Base-by-base conservation (phyloP, 2,329 filamentous ascomycete species). In the Claviceps pazoutovae region DNA sequence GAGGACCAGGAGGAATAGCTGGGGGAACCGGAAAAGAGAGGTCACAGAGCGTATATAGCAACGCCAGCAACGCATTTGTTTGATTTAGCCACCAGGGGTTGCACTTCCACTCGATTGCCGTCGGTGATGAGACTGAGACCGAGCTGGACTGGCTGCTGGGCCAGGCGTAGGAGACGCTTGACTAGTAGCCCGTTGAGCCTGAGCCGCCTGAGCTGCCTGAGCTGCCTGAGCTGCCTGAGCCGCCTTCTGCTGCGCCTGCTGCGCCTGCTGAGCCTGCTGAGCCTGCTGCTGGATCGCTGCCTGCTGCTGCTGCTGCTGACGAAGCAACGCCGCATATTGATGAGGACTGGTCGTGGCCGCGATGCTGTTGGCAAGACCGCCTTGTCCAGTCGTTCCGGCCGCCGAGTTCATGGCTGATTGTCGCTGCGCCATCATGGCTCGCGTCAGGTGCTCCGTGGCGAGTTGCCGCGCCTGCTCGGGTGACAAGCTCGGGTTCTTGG, bases 281-380 rank as follows among this genome's bases (percentile, higher is more conserved):
- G 59, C 66, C 34, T 60, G 64, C 50, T 54, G 60, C 55, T 59
- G 59, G 17, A 58, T 62, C 3, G 56, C 60, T 11, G 67, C 66
- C 54, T 67, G 73, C 30, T 71, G 68, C 55, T 78, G 74, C 55
- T 80, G 77, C 57, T 80, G 78, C 41, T 78, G 75, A 45, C 78
- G 66, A 8, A 81, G 70, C 37, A 80, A 66, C 52, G 78, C 76
- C 1, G 78, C 78, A 58, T 81, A 80, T 55, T 81, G 78, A 42
- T 80, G 76, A 30, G 78, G 78, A 52, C 74, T 77, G 1, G 71
- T 69, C 0, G 73, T 74, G 17, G 69, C 68, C 1, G 70, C 65
- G 48, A 76, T 69, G 17, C 73, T 71, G 49, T 73, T 76, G 16
- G 73, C 68, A 50, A 76, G 70, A 2, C 71, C 70, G 14, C 73